Percentiles rank a stretch among this genome's conserved stretches.
Evolutionary conservation across 257 asterid genomes (phyloP).

Genomic region (Solanum chiquidenum): DNA sequence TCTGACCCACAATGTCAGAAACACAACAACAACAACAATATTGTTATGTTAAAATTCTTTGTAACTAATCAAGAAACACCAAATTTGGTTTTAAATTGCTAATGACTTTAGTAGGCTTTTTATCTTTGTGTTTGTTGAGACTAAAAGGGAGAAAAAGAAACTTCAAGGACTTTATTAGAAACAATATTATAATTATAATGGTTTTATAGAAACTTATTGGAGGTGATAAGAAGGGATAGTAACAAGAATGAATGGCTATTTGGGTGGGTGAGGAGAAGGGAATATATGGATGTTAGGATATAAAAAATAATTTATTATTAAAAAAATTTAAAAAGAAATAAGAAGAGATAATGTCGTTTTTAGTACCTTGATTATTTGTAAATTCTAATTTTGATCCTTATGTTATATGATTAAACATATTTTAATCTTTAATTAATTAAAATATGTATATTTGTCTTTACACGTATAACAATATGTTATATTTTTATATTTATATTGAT

Average conservation of each 20-base stretch:
- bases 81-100: background rate
- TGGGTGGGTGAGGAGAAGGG: slow-evolving; percentile 3
- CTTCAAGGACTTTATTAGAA: slow-evolving; percentile 13
- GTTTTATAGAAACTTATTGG: background rate
- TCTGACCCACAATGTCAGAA: slow-evolving; percentile 65
- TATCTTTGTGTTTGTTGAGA: background rate
- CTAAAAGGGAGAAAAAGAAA: background rate
- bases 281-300: slow-evolving; percentile 21
- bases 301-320: background rate
- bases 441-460: background rate
- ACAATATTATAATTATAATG: slow-evolving; percentile 20
- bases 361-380: background rate
- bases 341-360: background rate
- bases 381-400: background rate
- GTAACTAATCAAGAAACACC: slow-evolving; percentile 16
- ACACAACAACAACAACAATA: slow-evolving; percentile 23
- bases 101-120: background rate
- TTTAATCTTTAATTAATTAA: background rate
- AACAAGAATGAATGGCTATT: slow-evolving; percentile 5
- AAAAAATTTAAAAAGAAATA: background rate
- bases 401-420: background rate
- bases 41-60: slow-evolving; percentile 8
- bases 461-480: no score
- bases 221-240: background rate
- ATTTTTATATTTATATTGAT: no score